Evolutionary conservation across 495 filamentous ascomycete genomes (phyloP), one percentile per base, ranked within the genome.

Genomic region (Rusavskia elegans): DNA sequence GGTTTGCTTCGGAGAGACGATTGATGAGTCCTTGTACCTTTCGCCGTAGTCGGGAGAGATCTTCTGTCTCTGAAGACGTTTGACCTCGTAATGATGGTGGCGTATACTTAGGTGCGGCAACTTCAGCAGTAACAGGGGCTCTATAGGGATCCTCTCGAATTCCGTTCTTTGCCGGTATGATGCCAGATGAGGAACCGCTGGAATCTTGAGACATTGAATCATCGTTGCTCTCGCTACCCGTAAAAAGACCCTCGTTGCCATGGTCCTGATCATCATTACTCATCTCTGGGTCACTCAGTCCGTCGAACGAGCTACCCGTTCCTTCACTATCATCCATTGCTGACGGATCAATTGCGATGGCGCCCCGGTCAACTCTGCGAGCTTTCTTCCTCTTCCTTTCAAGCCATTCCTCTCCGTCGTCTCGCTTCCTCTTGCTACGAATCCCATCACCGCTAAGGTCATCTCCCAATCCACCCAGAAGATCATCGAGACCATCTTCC

Each of bases 1-100:
- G 63, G 58, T 87, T 96, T 3, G 87, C 80, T 62, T 96, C 89
- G 1, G 93, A 95, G 40, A 98, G 68, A 60, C 89, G 83, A 69
- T 98, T 98, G 54, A 97, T 72, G 10, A 92, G 73, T 63, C 92
- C 92, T 57, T 95, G 87, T 16, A 83, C 76, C 61, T 90, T 84
- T 48, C 88, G 78, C 48, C 78, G 79, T 40, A 98, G 66, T 20
- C 83, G 80, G 6, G 73, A 71, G 8, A 85, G 72, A 32, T 76
- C 71, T 61, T 95, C 87, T 1, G 74, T 70, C 48, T 85, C 81
- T 1, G 78, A 79, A 11, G 75, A 68, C 0, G 71, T 65, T 27
- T 71, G 66, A 50, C 77, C 79, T 29, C 90, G 80, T 30, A 92
- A 68, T 10, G 87, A 92, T 10, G 90, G 92, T 9, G 93, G 90